Base-by-base conservation (phyloP, 805 yeast genomes). In the Metschnikowia koreensis region DNA sequence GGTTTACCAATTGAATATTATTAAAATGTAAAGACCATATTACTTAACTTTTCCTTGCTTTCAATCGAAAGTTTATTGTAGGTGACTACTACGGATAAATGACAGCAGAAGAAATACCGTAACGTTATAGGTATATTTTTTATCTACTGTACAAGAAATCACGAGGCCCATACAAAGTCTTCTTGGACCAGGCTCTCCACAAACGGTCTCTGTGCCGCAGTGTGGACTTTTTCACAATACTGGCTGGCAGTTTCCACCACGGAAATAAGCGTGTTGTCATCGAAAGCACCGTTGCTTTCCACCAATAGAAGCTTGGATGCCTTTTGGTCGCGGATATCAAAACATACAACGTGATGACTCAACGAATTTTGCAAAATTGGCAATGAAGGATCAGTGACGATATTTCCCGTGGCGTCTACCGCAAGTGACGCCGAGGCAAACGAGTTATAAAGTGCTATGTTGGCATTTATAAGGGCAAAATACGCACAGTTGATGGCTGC, bases 381-480 rank as follows among this genome's bases (percentile, higher is more conserved):
- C 9, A 70, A 66, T 2, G 74, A 59, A 1, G 94, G 93, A 45
- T 75, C 70, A 11, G 49, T 38, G 1, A 70, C 45, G 10, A 73
- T 59, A 5, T 77, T 47, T 2, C 70, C 63, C 26, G 46, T 66
- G 3, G 47, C 51, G 47, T 33, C 66, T 15, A 45, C 47, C 13
- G 59, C 56, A n/a, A 83, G 65, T 5, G 83, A 70, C 0, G 80
- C 70, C 15, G 91, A 81, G 0, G 81, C 77, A 60, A 85, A 84
- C 0, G 91, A 80, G n/a, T 79, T 69, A 44, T 75, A 72, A 48
- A 93, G 67, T 0, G 90, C 86, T 16, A 92, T 76, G 43, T 89
- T 90, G 7, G 96, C 87, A 66, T 91, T 93, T 1, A 91, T 66
- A 41, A 93, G 75, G 0, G 97, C 96, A 56, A 88, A 68, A 56